Evolutionary conservation across 805 yeast species (phyloP), one percentile per base, ranked within the genome.

Genomic region (Kazachstania africana): DNA sequence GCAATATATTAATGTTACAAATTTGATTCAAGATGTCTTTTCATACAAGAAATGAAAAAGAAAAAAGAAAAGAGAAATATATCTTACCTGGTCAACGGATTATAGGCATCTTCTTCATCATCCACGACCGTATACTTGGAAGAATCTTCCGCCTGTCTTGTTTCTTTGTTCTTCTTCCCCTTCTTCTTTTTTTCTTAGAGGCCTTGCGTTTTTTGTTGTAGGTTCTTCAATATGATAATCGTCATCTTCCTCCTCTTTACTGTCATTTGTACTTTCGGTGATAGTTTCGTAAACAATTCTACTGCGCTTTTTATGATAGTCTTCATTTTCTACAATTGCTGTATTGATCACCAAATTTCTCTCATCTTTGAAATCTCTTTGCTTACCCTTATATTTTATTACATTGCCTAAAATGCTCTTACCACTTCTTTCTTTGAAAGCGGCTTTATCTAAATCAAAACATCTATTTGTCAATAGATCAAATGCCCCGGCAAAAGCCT

Each of bases 401-500:
- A 82, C 78, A 39, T 78, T 81, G 3, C 94, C 94, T 33, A 84
- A 57, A 5, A 84, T 75, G 43, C 83, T 78, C 53, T 70, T 72
- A 0, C 84, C 87, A 5, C 74, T 43, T 36, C 94, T 60, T 33
- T 70, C 66, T 44, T 72, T 77, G 46, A 76, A 78, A 0, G 81
- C 62, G 0, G 83, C 73, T 10, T 59, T 55, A 44, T 81, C 70
- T 56, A 84, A 59, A 27, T 74, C 81, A 53, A 77, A 83, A 50
- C 94, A 82, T 42, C 75, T 72, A 43, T 77, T 78, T 0, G 75
- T 70, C 22, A 85, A 59, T 33, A 84, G 50, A 47, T 81, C 91
- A 59, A 66, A 85, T 0, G 95, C 95, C 25, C 94, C 94, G 12
- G 78, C 76, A 59, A 88, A 85, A 0, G 95, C 83, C 43, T 83